phyloP scores from a whole-genome alignment of 2,329 filamentous ascomycete species.

The Fragosphaeria purpurea region DNA sequence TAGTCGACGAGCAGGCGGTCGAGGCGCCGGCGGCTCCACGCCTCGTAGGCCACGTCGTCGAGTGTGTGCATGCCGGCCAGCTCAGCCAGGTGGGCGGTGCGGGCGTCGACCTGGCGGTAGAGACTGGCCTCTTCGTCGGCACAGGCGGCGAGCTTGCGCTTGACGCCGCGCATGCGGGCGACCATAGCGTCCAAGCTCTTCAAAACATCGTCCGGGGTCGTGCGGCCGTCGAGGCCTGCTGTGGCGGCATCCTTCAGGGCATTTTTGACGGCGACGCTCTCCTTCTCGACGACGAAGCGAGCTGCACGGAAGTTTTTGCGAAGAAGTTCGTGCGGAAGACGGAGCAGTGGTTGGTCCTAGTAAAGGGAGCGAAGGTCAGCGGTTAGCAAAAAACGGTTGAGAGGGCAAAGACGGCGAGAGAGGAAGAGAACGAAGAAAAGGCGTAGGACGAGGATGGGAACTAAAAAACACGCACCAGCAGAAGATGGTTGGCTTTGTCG shows the following conservation, averaged over 20 bases:
- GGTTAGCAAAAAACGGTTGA: neutral
- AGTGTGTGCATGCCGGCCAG: constrained; percentile 71
- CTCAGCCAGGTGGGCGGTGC: constrained; percentile 71
- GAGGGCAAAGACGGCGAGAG: too few relatives aligned
- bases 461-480: constrained; percentile 48
- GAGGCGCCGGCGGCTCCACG: constrained; percentile 73
- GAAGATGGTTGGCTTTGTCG: constrained; percentile 64
- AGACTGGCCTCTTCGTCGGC: constrained; percentile 72
- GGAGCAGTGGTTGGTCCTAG: constrained; percentile 88
- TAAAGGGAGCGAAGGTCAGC: too few relatives aligned
- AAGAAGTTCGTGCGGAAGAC: constrained; percentile 83
- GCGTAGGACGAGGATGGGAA: neutral
- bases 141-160: constrained; percentile 70
- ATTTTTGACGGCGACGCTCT: constrained; percentile 52
- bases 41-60: constrained; percentile 87
- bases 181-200: constrained; percentile 78
- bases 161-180: constrained; percentile 70
- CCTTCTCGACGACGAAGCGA: constrained; percentile 65
- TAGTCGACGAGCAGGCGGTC: constrained; percentile 89
- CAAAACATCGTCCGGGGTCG: constrained; percentile 61
- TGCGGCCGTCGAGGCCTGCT: constrained; percentile 52
- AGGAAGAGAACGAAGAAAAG: neutral
- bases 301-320: constrained; percentile 89
- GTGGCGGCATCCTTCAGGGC: constrained; percentile 55
- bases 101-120: constrained; percentile 63